These are phyloP conservation scores for Raphidocelis subcapitata DNA, from an alignment of 139 green algal species.

Conservation along the genomic window DNA sequence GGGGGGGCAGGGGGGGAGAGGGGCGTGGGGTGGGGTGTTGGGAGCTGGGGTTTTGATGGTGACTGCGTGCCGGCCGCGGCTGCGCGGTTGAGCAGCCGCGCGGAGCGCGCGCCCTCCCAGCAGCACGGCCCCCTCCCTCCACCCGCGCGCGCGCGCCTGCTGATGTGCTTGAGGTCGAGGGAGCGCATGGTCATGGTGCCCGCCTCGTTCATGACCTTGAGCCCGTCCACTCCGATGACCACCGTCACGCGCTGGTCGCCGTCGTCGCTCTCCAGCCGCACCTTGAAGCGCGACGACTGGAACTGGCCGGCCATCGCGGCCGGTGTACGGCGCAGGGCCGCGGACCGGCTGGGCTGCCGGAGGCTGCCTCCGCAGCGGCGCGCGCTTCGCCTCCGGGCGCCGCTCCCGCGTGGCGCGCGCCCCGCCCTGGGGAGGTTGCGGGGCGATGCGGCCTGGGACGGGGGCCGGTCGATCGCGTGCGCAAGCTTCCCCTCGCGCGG, in stretches of 20 bases:
- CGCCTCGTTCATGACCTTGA: slow-evolving; percentile 61
- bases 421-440: neutral
- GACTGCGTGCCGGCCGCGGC: no score
- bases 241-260: slow-evolving; percentile 51
- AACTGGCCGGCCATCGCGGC: slow-evolving; percentile 10
- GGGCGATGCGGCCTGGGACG: neutral
- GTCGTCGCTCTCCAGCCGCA: slow-evolving; percentile 15
- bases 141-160: slow-evolving; percentile 37
- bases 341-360: neutral
- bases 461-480: no score
- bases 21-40: no score
- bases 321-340: neutral
- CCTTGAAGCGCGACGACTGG: slow-evolving; percentile 6
- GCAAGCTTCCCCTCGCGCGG: no score
- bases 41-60: no score
- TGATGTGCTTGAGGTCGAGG: slow-evolving; percentile 84
- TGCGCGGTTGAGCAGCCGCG: no score
- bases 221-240: slow-evolving; percentile 79
- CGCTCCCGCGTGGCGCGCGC: neutral
- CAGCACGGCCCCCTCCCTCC: neutral
- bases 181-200: slow-evolving; percentile 53
- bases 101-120: neutral
- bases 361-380: neutral
- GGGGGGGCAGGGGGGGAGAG: no score
- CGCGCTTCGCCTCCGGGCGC: neutral